Conservation (phyloP, 495 filamentous ascomycete genomes). For the Alectoria sarmentosa region DNA sequence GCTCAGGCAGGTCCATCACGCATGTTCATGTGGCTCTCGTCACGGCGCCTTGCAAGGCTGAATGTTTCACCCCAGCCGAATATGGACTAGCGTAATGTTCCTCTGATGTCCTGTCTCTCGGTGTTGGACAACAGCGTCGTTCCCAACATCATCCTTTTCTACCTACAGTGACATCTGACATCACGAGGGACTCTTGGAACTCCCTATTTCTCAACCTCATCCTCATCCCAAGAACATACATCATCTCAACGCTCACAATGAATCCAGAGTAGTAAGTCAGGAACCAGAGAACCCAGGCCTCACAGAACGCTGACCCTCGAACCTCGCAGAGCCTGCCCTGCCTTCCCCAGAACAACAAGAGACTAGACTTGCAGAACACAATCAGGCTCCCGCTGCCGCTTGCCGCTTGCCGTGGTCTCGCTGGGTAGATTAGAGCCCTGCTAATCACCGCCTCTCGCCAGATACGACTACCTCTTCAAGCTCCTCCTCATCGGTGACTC, state of each 20-base stretch:
- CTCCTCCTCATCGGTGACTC: conserved; percentile 99
- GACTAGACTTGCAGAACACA: not conserved
- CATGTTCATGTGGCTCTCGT: not conserved
- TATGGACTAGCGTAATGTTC: not conserved
- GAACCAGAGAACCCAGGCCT: not conserved
- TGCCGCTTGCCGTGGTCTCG: not conserved
- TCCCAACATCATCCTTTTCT: conserved; percentile 8
- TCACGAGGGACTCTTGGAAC: not conserved
- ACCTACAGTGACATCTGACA: conserved; percentile 1
- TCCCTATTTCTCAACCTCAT: not conserved
- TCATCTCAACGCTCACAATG: conserved; percentile 51
- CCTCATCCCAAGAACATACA: not conserved
- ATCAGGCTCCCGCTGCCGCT: not conserved
- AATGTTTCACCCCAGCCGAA: not conserved
- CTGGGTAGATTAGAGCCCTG: not conserved
- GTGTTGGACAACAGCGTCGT: not conserved
- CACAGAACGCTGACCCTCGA: conserved; percentile 6
- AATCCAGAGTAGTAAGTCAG: conserved; percentile 90
- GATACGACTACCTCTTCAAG: conserved; percentile 99
- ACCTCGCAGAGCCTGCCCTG: conserved; percentile 9
- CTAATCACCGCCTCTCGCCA: conserved; percentile 33
- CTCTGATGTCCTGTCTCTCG: not conserved
- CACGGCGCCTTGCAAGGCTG: conserved; percentile 2
- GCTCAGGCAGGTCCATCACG: too few relatives aligned
- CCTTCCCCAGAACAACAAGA: not conserved